Evolutionary conservation across 169 alveolate genomes (phyloP).

Genomic region (Theileria parva): DNA sequence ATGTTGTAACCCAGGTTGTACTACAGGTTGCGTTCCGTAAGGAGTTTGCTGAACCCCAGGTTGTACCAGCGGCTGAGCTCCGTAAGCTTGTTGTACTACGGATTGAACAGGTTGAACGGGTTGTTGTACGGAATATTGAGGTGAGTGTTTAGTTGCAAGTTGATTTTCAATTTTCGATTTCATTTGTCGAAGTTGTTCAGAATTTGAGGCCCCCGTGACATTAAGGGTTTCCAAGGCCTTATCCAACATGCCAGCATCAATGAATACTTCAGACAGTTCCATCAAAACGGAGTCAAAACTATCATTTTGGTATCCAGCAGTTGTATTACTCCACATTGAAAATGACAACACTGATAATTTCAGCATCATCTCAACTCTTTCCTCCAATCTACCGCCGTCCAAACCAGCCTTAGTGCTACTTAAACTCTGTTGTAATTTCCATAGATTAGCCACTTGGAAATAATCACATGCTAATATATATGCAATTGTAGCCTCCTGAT

Average conservation of each 20-base stretch:
- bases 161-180: slow-evolving; percentile 8
- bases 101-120: neutral
- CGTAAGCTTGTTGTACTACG: too few species aligned
- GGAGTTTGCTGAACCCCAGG: neutral
- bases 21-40: neutral
- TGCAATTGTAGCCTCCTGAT: slow-evolving; percentile 76
- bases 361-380: neutral
- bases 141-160: neutral
- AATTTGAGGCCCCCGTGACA: slow-evolving; percentile 24
- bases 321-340: neutral
- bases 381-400: neutral
- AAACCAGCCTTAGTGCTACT: neutral
- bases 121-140: neutral
- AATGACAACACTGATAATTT: slow-evolving; percentile 2
- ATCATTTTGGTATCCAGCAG: neutral
- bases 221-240: slow-evolving; percentile 52
- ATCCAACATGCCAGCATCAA: slow-evolving; percentile 44
- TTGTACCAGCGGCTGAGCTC: too few species aligned
- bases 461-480: slow-evolving; percentile 79
- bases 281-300: slow-evolving; percentile 22
- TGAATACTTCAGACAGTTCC: slow-evolving; percentile 55
- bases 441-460: slow-evolving; percentile 69
- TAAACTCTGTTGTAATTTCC: slow-evolving; percentile 65
- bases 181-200: neutral
- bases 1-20: neutral